Percentiles rank a stretch among this genome's conserved stretches.
These are phyloP conservation scores for Penicillium oxalicum DNA, from an alignment of 2,329 filamentous ascomycete species.

Conservation along the genomic window DNA sequence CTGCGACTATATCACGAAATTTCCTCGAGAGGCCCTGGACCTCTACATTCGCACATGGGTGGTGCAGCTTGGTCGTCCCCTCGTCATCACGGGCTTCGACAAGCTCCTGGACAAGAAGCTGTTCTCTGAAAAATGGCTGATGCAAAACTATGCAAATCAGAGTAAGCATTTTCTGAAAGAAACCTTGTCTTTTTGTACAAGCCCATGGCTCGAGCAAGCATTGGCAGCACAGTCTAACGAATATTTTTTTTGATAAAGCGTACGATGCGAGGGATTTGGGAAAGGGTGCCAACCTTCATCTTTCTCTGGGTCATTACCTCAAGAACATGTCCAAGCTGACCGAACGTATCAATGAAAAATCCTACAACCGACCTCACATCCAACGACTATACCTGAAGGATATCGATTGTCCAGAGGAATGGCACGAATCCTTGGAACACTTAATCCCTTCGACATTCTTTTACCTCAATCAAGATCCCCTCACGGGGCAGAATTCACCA, in stretches of 20 bases:
- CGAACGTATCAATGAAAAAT: constrained; percentile 69
- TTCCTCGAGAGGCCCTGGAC: constrained; percentile 75
- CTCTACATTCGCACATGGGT: constrained; percentile 79
- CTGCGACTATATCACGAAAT: constrained; percentile 67
- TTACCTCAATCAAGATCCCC: constrained; percentile 78
- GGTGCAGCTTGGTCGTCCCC: constrained; percentile 73
- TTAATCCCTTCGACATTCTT: constrained; percentile 76
- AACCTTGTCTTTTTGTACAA: too few species aligned
- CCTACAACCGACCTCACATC: constrained; percentile 69
- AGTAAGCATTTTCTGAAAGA: constrained; percentile 44
- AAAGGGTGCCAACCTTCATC: constrained; percentile 65
- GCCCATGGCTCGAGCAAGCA: too few species aligned
- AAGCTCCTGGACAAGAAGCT: constrained; percentile 66
- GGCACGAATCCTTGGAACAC: constrained; percentile 72
- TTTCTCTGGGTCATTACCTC: constrained; percentile 86
- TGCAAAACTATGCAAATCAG: constrained; percentile 71
- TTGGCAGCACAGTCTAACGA: constrained; percentile 2
- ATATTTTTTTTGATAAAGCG: constrained; percentile 44
- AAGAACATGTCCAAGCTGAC: constrained; percentile 78
- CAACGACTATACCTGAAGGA: constrained; percentile 95
- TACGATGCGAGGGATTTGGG: constrained; percentile 80
- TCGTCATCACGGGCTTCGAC: constrained; percentile 88
- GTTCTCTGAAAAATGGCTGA: constrained; percentile 76
- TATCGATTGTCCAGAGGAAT: constrained; percentile 86
- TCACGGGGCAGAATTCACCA: constrained; percentile 49